These are phyloP conservation scores for Stromatinia cepivora DNA, from an alignment of 2,329 filamentous ascomycete species.

Conservation along the genomic window DNA sequence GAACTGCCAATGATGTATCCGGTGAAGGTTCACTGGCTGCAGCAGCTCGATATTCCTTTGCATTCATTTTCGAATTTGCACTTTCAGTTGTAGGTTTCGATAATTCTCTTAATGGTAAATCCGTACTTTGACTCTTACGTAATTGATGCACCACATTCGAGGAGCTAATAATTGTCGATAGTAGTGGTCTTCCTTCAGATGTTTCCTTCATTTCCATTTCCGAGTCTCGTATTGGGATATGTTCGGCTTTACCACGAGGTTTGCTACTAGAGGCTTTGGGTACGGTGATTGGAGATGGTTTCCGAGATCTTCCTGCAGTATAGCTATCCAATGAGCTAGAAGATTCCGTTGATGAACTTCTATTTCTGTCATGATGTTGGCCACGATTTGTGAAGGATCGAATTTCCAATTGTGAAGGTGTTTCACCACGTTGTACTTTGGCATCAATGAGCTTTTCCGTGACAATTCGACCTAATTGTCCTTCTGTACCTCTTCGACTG, in stretches of 20 bases:
- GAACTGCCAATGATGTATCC: not conserved
- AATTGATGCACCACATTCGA: conserved; percentile 29
- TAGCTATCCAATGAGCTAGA: conserved; percentile 30
- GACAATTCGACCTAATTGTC: conserved; percentile 25
- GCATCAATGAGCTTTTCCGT: conserved; percentile 38
- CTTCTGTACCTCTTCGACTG: conserved; percentile 46
- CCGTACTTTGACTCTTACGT: not conserved
- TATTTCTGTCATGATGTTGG: conserved; percentile 30
- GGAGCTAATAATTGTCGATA: conserved; percentile 35
- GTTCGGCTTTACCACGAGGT: conserved; percentile 32
- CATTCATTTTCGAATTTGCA: conserved; percentile 9
- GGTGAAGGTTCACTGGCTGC: not conserved
- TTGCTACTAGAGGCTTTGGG: conserved; percentile 19
- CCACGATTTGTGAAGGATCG: conserved; percentile 26
- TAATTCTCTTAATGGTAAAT: conserved; percentile 19
- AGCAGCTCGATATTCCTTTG: not conserved
- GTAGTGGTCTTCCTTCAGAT: conserved; percentile 25
- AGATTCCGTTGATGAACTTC: conserved; percentile 31
- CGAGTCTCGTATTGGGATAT: conserved; percentile 32
- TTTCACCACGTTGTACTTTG: conserved; percentile 38
- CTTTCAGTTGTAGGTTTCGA: not conserved
- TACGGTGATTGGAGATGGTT: conserved; percentile 35
- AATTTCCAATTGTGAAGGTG: conserved; percentile 32
- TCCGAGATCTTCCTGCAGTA: conserved; percentile 30
- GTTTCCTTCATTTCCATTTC: conserved; percentile 31